phyloP scores from a whole-genome alignment of 331 rosid genomes.

The Rhamnella rubrinervis region DNA sequence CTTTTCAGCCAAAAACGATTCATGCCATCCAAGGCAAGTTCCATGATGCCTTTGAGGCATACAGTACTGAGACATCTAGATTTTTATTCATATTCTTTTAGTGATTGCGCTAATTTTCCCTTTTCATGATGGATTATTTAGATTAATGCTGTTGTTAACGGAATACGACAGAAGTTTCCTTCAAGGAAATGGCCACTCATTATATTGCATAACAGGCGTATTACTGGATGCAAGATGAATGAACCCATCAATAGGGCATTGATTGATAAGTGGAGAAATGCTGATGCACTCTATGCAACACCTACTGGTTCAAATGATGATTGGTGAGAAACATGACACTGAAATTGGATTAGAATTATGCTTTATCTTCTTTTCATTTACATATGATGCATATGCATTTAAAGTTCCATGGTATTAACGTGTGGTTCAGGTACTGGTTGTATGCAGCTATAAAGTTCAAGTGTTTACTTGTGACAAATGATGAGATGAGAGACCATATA shows the following conservation, averaged over 20 bases:
- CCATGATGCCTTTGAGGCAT: slow-evolving; percentile 15
- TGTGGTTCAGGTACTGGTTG: slow-evolving; percentile 92
- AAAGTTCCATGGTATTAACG: slow-evolving; percentile 36
- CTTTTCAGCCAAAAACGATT: slow-evolving; percentile 71
- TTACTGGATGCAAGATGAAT: slow-evolving; percentile 68
- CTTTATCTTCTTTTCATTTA: neutral
- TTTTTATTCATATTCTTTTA: slow-evolving; percentile 11
- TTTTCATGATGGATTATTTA: slow-evolving; percentile 26
- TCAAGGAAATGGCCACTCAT: slow-evolving; percentile 86
- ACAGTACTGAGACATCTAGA: neutral
- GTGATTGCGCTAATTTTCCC: slow-evolving; percentile 16
- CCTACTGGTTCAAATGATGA: slow-evolving; percentile 92
- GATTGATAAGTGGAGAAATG: slow-evolving; percentile 76
- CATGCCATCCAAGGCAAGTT: slow-evolving; percentile 76
- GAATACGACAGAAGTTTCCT: slow-evolving; percentile 67
- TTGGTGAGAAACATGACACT: slow-evolving; percentile 53
- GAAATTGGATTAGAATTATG: neutral
- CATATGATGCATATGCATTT: slow-evolving; percentile 22
- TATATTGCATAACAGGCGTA: slow-evolving; percentile 78
- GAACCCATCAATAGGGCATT: slow-evolving; percentile 58
- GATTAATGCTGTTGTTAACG: slow-evolving; percentile 77
- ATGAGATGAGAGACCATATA: slow-evolving; percentile 76
- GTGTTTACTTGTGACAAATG: slow-evolving; percentile 55
- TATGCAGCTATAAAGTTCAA: slow-evolving; percentile 95
- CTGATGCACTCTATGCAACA: slow-evolving; percentile 81